Evolutionary conservation across 2,329 filamentous ascomycete genomes (phyloP).

Genomic region (Daldinia sp.): DNA sequence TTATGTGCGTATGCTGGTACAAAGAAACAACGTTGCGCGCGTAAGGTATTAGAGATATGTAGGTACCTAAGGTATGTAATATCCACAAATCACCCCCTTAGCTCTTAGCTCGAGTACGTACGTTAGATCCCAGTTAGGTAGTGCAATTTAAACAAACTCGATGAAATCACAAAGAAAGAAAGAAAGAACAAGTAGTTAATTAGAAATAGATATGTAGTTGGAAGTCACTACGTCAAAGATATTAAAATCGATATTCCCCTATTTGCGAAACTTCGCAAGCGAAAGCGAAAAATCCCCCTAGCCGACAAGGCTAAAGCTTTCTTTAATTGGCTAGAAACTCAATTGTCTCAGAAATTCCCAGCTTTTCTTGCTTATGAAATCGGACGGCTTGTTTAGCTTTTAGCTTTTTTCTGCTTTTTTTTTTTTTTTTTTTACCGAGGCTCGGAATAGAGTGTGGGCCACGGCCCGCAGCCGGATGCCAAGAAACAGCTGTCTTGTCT

Average conservation of each 20-base stretch:
- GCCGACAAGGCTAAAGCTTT: not conserved
- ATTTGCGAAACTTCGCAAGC: constrained; percentile 6
- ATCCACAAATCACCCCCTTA: too few relatives aligned
- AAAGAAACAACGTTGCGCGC: too few relatives aligned
- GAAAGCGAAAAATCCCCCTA: not conserved
- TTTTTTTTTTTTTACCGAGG: constrained; percentile 45
- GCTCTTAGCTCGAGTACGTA: too few relatives aligned
- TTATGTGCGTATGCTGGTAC: not conserved
- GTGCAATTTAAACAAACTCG: not conserved
- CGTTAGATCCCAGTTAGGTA: not conserved
- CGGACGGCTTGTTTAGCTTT: not conserved
- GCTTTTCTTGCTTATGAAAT: constrained; percentile 1
- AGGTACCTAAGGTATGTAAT: too few relatives aligned
- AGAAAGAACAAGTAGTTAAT: not conserved
- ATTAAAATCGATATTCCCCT: not conserved
- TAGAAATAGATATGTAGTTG: not conserved
- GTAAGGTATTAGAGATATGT: too few relatives aligned
- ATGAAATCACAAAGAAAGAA: not conserved
- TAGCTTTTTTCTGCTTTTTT: not conserved
- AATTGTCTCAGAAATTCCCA: not conserved
- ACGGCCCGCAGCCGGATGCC: constrained; percentile 30
- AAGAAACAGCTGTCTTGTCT: constrained; percentile 9
- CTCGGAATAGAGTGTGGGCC: constrained; percentile 37
- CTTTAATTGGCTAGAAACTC: not conserved
- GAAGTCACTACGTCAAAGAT: not conserved